Evolutionary conservation across 768 basidiomycete species (phyloP).

Genomic region (Pleurotus pulmonarius): DNA sequence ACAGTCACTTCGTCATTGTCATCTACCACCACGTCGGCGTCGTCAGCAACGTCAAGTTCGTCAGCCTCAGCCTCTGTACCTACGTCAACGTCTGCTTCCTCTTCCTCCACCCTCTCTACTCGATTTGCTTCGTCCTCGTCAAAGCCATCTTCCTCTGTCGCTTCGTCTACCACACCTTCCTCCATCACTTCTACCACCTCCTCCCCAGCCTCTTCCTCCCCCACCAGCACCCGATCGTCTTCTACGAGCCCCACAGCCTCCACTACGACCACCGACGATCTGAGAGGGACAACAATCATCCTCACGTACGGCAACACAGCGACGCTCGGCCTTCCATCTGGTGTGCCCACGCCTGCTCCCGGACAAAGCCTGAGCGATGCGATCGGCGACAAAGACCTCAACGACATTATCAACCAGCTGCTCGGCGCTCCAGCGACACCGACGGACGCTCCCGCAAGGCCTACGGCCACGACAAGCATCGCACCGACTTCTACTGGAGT

Average conservation of each 20-base stretch:
- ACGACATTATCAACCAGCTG: neutral
- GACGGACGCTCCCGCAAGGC: neutral
- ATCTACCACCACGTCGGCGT: conserved; percentile 9
- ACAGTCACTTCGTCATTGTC: neutral
- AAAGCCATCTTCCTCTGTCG: neutral
- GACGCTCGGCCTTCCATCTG: neutral
- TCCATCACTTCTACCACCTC: neutral
- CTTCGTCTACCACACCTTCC: neutral
- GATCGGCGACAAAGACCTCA: conserved; percentile 2
- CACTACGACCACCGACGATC: neutral
- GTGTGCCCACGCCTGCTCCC: neutral
- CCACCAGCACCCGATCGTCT: neutral
- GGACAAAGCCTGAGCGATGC: conserved; percentile 1
- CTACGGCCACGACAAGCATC: neutral
- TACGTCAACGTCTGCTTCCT: conserved; percentile 18
- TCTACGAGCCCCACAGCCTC: neutral
- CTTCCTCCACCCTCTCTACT: conserved; percentile 16
- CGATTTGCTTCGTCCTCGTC: too few relatives aligned
- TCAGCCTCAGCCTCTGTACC: conserved; percentile 22
- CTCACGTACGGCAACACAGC: neutral
- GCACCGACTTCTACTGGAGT: neutral
- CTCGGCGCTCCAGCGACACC: neutral
- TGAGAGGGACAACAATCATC: conserved; percentile 2
- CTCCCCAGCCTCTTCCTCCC: neutral
- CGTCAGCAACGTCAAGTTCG: conserved; percentile 6